phyloP scores from a whole-genome alignment of 495 filamentous ascomycete genomes.

The Penicillium malachiteum region DNA sequence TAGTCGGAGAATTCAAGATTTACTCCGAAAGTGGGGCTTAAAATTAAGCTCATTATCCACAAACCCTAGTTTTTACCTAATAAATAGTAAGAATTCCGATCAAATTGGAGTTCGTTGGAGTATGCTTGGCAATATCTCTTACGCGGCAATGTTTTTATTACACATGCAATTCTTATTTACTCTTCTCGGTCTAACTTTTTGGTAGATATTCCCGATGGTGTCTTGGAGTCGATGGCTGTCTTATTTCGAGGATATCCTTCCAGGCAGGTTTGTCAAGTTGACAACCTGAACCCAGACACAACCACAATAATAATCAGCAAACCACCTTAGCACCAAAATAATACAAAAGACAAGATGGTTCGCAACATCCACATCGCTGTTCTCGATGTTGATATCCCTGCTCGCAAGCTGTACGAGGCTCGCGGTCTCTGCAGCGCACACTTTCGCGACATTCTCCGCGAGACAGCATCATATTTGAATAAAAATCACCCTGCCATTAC shows the following conservation, averaged over 20 bases:
- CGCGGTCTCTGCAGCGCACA: constrained; percentile 36
- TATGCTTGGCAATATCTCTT: constrained; percentile 9
- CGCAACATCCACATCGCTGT: constrained; percentile 34
- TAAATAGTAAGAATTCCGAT: constrained; percentile 5
- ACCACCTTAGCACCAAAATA: not conserved
- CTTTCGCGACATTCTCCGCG: constrained; percentile 32
- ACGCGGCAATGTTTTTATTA: constrained; percentile 18
- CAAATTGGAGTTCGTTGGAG: constrained; percentile 22
- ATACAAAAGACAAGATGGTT: constrained; percentile 13
- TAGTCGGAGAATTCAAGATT: not conserved
- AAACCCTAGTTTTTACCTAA: constrained; percentile 27
- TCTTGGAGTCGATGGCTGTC: constrained; percentile 3
- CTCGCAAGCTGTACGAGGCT: constrained; percentile 28
- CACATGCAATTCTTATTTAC: constrained; percentile 4
- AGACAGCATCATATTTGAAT: constrained; percentile 28
- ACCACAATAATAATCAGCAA: not conserved
- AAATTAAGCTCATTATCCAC: constrained; percentile 21
- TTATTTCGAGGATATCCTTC: not conserved
- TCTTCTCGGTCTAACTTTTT: constrained; percentile 11
- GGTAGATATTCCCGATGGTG: constrained; percentile 11
- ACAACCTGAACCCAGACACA: not conserved
- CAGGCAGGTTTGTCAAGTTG: not conserved
- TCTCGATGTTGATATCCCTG: constrained; percentile 36
- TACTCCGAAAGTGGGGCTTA: constrained; percentile 12
- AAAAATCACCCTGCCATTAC: constrained; percentile 8